Evolutionary conservation across 2,329 filamentous ascomycete genomes (phyloP), one percentile per base, ranked within the genome.

Genomic region (Aspergillus ochraceus): DNA sequence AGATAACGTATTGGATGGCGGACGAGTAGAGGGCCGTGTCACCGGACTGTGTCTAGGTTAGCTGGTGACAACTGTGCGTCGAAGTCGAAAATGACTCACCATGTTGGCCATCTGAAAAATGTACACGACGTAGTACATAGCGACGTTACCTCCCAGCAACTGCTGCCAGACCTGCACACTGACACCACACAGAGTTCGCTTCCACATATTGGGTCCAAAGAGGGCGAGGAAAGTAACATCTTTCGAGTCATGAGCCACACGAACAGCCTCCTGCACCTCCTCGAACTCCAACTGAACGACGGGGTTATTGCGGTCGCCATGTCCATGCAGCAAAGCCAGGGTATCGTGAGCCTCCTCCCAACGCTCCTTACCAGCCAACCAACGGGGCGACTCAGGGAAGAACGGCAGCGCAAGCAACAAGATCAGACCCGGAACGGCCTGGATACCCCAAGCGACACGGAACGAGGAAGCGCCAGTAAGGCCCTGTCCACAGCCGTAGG

Each of bases 401-500:
- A 87, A 85, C 26, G 81, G 79, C 5, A 77, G 79, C 49, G 83
- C 84, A 50, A 79, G 60, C 57, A 87, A 80, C 42, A 88, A 78
- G 51, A 86, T 69, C 19, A 87, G 71, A 24, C 80, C 84, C 0
- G 86, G 86, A 47, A 88, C 71, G 59, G 85, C 85, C 66, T 89
- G 86, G 5, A 86, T 77, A 46, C 83, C 86, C 86, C 86, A 89
- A 19, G 86, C 84, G 2, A 86, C 81, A 14, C 86, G 77, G 75
- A 86, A 86, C 4, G 82, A 77, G 1, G 79, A 76, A 0, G 77
- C 67, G 6, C 80, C 77, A 0, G 71, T 57, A 1, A 75, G 64
- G 3, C 72, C 70, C 10, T 73, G 63, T 6, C 69, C 69, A 50
- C 74, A 77, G 14, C 75, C 75, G 55, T 77, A 76, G 8, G 75